Evolutionary conservation across 768 basidiomycete species (phyloP).

Genomic region (Tricholoma sp.): DNA sequence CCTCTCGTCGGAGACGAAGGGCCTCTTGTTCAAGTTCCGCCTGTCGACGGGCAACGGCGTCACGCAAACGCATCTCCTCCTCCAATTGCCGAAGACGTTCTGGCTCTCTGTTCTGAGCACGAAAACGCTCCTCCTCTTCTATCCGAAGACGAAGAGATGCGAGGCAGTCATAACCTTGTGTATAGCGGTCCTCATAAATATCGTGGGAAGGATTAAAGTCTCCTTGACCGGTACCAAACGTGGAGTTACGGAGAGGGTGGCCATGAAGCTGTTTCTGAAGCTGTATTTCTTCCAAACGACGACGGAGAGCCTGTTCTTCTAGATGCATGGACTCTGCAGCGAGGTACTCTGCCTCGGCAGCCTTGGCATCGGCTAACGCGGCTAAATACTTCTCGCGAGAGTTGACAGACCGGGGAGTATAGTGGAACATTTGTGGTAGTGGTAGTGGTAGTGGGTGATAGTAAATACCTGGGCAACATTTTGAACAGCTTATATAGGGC

Average conservation of each 20-base stretch:
- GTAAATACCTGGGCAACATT: background rate
- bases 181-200: background rate
- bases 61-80: conserved; percentile 5
- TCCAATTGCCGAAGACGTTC: conserved; percentile 1
- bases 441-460: background rate
- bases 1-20: conserved; percentile 4
- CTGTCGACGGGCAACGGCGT: background rate
- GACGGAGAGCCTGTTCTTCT: conserved; percentile 27
- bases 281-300: conserved; percentile 18
- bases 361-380: too few species aligned
- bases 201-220: background rate
- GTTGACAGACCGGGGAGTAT: conserved; percentile 7
- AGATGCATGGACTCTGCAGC: conserved; percentile 23
- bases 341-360: conserved; percentile 33
- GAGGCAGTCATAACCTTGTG: background rate
- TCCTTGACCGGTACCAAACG: background rate
- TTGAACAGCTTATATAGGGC: conserved; percentile 15
- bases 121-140: conserved; percentile 4
- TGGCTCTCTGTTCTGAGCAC: background rate
- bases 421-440: conserved; percentile 13
- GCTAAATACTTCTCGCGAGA: conserved; percentile 31
- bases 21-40: conserved; percentile 3
- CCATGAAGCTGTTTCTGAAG: conserved; percentile 8
- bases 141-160: background rate
- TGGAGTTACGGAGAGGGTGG: background rate